Evolutionary conservation across 495 filamentous ascomycete genomes (phyloP).

Genomic region (Schizothecium vesticola): DNA sequence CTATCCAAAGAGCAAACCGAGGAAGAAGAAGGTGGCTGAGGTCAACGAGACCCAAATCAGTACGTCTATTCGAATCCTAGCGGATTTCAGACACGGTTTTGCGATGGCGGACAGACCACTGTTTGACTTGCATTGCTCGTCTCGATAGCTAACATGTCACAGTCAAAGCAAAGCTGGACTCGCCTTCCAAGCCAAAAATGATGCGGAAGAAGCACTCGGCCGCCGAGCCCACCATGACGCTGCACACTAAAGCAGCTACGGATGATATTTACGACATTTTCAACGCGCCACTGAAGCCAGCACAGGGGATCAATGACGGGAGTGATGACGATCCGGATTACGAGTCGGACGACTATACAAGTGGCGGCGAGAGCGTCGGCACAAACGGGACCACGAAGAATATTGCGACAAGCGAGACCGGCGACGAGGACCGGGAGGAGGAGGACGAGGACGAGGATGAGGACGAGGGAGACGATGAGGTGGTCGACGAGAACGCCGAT

Average conservation of each 20-base stretch:
- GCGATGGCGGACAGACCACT: background rate
- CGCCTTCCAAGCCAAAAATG: conserved; percentile 71
- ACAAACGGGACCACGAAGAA: conserved; percentile 49
- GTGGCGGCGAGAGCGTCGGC: conserved; percentile 73
- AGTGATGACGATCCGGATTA: conserved; percentile 64
- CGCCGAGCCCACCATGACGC: conserved; percentile 87
- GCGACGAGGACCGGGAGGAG: conserved; percentile 26
- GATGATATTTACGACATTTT: conserved; percentile 97
- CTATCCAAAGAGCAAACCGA: conserved; percentile 30
- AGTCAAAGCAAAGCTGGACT: conserved; percentile 92
- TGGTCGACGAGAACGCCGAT: conserved; percentile 53
- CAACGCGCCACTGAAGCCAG: conserved; percentile 73
- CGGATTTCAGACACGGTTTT: background rate
- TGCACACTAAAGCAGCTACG: conserved; percentile 90
- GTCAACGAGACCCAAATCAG: conserved; percentile 81
- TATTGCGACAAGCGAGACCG: conserved; percentile 48
- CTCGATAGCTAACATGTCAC: conserved; percentile 17
- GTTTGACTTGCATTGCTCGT: background rate
- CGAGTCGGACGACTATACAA: conserved; percentile 72
- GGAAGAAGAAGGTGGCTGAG: conserved; percentile 70
- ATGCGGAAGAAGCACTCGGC: conserved; percentile 48
- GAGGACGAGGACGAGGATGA: background rate
- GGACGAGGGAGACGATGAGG: conserved; percentile 41
- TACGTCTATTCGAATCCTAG: conserved; percentile 38
- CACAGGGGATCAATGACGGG: conserved; percentile 29